Evolutionary conservation across 805 yeast genomes (phyloP).

Genomic region (Geotrichum ghanense): DNA sequence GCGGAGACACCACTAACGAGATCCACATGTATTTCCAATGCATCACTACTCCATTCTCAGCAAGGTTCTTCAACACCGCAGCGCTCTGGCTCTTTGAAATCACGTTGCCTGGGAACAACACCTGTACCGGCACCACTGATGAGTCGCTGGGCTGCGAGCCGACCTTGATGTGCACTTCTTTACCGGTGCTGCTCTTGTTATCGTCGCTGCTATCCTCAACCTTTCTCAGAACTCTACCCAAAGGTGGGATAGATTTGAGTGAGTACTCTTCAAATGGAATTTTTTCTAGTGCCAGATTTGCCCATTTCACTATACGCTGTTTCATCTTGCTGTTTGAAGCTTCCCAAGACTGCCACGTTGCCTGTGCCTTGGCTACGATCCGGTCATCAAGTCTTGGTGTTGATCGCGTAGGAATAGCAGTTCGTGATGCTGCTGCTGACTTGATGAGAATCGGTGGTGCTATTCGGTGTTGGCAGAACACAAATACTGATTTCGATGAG

Average conservation of each 20-base stretch:
- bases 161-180: slow-evolving; percentile 6
- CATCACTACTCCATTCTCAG: slow-evolving; percentile 33
- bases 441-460: background rate
- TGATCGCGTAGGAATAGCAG: slow-evolving; percentile 23
- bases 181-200: slow-evolving; percentile 10
- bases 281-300: slow-evolving; percentile 42
- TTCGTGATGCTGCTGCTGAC: slow-evolving; percentile 18
- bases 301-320: slow-evolving; percentile 41
- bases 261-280: slow-evolving; percentile 77
- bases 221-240: slow-evolving; percentile 42
- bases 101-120: slow-evolving; percentile 39
- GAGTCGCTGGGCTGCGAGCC: slow-evolving; percentile 8
- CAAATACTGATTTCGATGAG: slow-evolving; percentile 45
- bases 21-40: slow-evolving; percentile 47
- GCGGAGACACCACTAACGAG: slow-evolving; percentile 54
- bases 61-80: slow-evolving; percentile 32
- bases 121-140: slow-evolving; percentile 21
- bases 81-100: slow-evolving; percentile 23
- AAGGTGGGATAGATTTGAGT: slow-evolving; percentile 65
- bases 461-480: slow-evolving; percentile 50
- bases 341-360: slow-evolving; percentile 52
- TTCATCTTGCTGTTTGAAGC: slow-evolving; percentile 47
- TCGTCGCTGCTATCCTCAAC: slow-evolving; percentile 26
- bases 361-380: slow-evolving; percentile 37
- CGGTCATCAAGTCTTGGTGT: slow-evolving; percentile 31